Evolutionary conservation across 2,329 filamentous ascomycete genomes (phyloP).

Genomic region (Nigrospora osmanthi): DNA sequence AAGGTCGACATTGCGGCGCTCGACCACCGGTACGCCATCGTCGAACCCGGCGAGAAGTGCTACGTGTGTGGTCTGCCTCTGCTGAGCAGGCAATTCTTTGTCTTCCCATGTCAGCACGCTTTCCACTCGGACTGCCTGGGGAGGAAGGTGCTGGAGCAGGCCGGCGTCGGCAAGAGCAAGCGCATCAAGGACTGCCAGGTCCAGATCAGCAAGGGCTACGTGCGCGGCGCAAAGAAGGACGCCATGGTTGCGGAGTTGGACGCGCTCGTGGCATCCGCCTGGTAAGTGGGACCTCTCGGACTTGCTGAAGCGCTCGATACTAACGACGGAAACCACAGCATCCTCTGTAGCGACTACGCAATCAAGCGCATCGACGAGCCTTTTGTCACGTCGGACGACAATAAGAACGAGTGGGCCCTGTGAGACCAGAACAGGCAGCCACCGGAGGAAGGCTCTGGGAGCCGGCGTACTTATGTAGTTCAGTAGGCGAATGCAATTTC

Average conservation of each 20-base stretch:
- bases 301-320: constrained; percentile 4
- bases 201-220: constrained; percentile 70
- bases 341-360: constrained; percentile 88
- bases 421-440: constrained; percentile 17
- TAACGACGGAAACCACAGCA: constrained; percentile 44
- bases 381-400: constrained; percentile 69
- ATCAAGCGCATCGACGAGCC: constrained; percentile 93
- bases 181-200: constrained; percentile 80
- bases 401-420: constrained; percentile 72
- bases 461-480: too few species aligned
- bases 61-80: constrained; percentile 82
- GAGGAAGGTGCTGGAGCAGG: constrained; percentile 74
- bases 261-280: constrained; percentile 81
- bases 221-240: constrained; percentile 65
- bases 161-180: constrained; percentile 66
- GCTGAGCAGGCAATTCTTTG: constrained; percentile 88
- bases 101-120: constrained; percentile 96
- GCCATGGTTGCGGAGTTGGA: constrained; percentile 83
- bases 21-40: constrained; percentile 87
- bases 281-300: constrained; percentile 45
- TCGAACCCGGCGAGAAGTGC: constrained; percentile 92
- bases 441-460: too few species aligned
- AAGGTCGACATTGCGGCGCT: constrained; percentile 80
- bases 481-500: too few species aligned
- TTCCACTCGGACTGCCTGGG: constrained; percentile 96